phyloP scores from a whole-genome alignment of 2,329 filamentous ascomycete genomes.

The Polychaeton citri region DNA sequence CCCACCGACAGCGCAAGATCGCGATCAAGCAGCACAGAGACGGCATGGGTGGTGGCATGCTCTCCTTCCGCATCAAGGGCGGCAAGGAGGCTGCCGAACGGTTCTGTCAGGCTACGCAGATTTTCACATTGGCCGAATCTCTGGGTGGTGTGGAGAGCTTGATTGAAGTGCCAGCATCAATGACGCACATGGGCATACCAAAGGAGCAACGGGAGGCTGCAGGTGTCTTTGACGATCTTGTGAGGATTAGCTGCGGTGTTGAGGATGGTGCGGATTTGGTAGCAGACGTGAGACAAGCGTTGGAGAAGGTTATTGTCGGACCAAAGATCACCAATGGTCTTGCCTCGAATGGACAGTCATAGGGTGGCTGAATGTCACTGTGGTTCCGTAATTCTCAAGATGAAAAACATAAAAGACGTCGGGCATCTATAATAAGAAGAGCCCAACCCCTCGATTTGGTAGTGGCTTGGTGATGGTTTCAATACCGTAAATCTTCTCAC shows the following conservation, averaged over 20 bases:
- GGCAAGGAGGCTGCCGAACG: conserved; percentile 74
- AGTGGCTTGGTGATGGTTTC: too few relatives aligned
- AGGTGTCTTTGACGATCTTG: conserved; percentile 88
- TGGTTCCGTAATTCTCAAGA: too few relatives aligned
- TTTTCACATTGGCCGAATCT: conserved; percentile 89
- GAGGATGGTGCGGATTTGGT: conserved; percentile 80
- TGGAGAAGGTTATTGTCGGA: conserved; percentile 58
- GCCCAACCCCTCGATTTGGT: too few relatives aligned
- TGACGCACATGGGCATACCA: conserved; percentile 96
- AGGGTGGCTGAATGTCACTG: too few relatives aligned
- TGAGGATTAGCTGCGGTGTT: conserved; percentile 84
- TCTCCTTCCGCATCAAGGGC: conserved; percentile 86
- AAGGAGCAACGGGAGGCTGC: conserved; percentile 79
- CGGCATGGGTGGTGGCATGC: conserved; percentile 92
- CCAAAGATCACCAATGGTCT: conserved; percentile 32
- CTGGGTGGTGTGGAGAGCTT: conserved; percentile 86
- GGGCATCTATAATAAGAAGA: too few relatives aligned
- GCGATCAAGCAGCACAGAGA: conserved; percentile 84
- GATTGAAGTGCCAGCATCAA: conserved; percentile 81
- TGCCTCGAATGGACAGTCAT: too few relatives aligned
- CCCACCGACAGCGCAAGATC: conserved; percentile 75
- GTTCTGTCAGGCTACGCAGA: conserved; percentile 78
- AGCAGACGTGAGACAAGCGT: conserved; percentile 66
- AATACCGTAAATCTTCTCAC: too few relatives aligned
- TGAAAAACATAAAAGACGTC: too few relatives aligned